Base-by-base conservation (phyloP, 1,139 yeast species). In the Scheffersomyces titani region DNA sequence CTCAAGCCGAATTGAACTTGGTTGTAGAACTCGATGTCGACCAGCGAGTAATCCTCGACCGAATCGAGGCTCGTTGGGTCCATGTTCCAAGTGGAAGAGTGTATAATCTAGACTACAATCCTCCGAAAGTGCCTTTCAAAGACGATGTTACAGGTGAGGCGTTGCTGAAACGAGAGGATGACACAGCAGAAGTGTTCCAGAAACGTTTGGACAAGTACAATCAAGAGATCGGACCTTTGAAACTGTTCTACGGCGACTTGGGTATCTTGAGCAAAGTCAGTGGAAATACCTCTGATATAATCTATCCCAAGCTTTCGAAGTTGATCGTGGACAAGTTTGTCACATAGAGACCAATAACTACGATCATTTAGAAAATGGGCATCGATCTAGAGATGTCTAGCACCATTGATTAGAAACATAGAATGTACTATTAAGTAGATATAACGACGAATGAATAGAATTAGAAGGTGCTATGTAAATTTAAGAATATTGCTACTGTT, bases 71-170 rank as follows among this genome's bases (percentile, higher is more conserved):
- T 60, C 75, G 98, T 61, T 92, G 90, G 88, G 89, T 92, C 45
- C 98, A 93, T 72, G 69, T 81, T 11, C 86, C 90, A 0, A 89
- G 97, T 58, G 98, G 98, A 0, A 77, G 98, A 61, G 89, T 92
- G 1, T 93, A 93, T 70, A 93, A 90, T 68, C 70, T 90, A 61
- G 88, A 91, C 58, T 93, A 91, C 72, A 92, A 90, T 65, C 98
- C 98, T 3, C 98, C 98, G 2, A 88, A 88, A 63, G 82, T 81
- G 1, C 86, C 92, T 0, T 96, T 91, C 53, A 81, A 75, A 59
- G 98, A 93, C 68, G 98, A 93, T 68, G 68, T 92, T 2, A 93
- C 98, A 0, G 97, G 97, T 0, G 98, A 93, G 67, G 88, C 91
- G 1, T 76, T 93, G 57, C 73, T 83, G 44, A 90, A 92, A 71